Evolutionary conservation across 106 monocot genomes (phyloP), one percentile per base, ranked within the genome.

Genomic region (Acorus calamus): DNA sequence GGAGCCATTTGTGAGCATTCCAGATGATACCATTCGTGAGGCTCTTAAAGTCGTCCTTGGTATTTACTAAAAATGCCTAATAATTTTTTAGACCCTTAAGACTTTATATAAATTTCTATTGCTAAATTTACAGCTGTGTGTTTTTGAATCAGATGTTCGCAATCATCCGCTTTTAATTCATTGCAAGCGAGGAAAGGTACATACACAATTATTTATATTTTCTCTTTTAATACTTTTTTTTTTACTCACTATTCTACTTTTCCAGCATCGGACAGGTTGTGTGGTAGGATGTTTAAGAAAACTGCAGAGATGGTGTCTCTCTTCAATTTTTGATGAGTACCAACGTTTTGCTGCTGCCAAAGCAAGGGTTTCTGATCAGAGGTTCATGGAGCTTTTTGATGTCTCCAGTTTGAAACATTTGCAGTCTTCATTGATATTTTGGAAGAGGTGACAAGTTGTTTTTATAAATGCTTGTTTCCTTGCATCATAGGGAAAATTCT

Each of bases 121-220:
- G 28, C 28, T 28, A 28, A 28, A 28, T 28, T 0, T 28, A 28
- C 28, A 28, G 62, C 10, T 64, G 11, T 13, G 14, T 71, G 8
- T n/a, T 66, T 42, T 52, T 8, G 41, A 51, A 77, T 53, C 79
- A 92, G 92, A 92, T 79, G 74, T 52, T 5, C 54, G 51, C 61
- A 92, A 92, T 56, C 92, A 81, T 55, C 92, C 92, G 4, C 8
- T 92, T 50, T 81, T 92, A 7, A 92, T 92, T 60, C 92, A 92
- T 43, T 92, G 92, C 71, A 92, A 84, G 61, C 73, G 92, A 72
- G 92, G 92, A 28, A 92, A 92, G 81, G 92, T 92, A 61, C 53
- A 10, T 10, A 7, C 14, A n/a, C 10, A 48, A 56, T 11, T 49
- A 6, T 52, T 12, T 41, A 0, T 50, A 63, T 49, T 54, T 53